Conservation (phyloP, 163 green algal genomes). For the Trebouxiophyceae sp. region DNA sequence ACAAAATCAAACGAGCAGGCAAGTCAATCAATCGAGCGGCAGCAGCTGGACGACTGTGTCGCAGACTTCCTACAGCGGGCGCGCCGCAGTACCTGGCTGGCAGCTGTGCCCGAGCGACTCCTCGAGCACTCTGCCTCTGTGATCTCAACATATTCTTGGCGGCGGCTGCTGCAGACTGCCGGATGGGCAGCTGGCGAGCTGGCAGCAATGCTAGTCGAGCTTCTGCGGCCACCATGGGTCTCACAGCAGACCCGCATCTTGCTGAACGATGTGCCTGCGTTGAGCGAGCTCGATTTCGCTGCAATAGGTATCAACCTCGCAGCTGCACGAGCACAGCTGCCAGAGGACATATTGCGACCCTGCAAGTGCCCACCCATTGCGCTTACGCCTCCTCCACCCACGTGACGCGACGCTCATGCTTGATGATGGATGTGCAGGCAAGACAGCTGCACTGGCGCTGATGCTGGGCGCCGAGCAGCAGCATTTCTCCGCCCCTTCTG, state of each 20-base stretch:
- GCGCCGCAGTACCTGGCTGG: no score
- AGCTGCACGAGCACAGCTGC: background rate
- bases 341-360: background rate
- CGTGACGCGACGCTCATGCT: background rate
- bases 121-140: background rate
- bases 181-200: conserved; percentile 52
- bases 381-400: background rate
- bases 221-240: conserved; percentile 87
- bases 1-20: no score
- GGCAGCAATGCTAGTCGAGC: conserved; percentile 56
- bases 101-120: no score
- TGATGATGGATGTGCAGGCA: background rate
- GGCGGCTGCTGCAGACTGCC: background rate
- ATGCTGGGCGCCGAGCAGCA: background rate
- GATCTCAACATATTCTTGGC: background rate
- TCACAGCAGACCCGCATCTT: conserved; percentile 68
- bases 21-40: no score
- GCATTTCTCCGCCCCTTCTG: no score
- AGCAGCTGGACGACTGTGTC: conserved; percentile 68
- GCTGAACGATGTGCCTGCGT: conserved; percentile 49
- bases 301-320: conserved; percentile 75
- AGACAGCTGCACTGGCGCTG: conserved; percentile 21
- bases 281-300: conserved; percentile 61
- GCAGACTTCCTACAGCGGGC: conserved; percentile 45
- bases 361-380: background rate